Percentiles rank a stretch among this genome's conserved stretches.
These are phyloP conservation scores for Nicotiana knightiana DNA, from an alignment of 257 asterid species.

Conservation along the genomic window DNA sequence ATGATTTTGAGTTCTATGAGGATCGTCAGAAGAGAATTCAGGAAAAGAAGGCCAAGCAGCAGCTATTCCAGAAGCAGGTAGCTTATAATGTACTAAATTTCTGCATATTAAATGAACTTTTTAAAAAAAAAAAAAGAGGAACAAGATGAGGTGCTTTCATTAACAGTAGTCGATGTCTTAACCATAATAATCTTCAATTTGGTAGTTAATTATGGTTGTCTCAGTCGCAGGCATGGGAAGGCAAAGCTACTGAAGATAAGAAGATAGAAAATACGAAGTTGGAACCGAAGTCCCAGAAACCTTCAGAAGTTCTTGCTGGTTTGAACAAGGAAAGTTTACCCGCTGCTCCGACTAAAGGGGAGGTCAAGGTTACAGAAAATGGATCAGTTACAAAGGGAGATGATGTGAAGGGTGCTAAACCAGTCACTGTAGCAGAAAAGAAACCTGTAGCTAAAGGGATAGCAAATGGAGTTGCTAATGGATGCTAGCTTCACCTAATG, in stretches of 20 bases:
- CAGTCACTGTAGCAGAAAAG: conserved; percentile 29
- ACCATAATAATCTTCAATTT: not conserved
- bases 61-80: conserved; percentile 43
- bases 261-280: conserved; percentile 24
- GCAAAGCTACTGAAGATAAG: conserved; percentile 23
- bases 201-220: not conserved
- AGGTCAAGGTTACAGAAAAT: not conserved
- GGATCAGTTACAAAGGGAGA: conserved; percentile 16
- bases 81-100: conserved; percentile 1
- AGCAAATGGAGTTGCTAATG: conserved; percentile 39
- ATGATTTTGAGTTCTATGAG: conserved; percentile 70
- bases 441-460: conserved; percentile 29
- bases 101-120: not conserved
- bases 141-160: not conserved
- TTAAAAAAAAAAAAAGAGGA: not conserved
- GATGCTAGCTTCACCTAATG: conserved; percentile 29
- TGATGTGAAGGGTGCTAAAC: conserved; percentile 9
- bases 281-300: conserved; percentile 22
- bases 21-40: conserved; percentile 61
- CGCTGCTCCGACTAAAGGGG: conserved; percentile 14
- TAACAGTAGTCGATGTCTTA: not conserved
- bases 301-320: conserved; percentile 19
- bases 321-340: conserved; percentile 15
- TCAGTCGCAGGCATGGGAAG: conserved; percentile 22
- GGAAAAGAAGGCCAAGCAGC: conserved; percentile 57